Conservation (phyloP, 2,329 filamentous ascomycete species). For the Biscogniauxia marginata region DNA sequence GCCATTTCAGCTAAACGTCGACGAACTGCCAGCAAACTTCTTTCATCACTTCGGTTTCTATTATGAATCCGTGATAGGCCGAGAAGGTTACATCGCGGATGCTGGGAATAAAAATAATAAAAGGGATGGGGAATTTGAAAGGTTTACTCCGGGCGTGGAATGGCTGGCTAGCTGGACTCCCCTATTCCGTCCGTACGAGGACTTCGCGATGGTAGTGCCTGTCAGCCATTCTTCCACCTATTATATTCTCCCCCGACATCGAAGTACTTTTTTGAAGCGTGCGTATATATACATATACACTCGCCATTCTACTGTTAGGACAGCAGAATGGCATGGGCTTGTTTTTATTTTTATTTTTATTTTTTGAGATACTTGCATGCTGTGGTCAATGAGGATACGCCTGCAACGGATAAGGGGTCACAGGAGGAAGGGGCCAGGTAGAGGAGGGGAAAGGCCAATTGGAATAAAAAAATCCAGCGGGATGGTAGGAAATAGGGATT, state of each 20-base stretch:
- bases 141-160: neutral
- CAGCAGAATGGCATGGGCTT: constrained; percentile 7
- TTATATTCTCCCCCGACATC: constrained; percentile 2
- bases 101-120: neutral
- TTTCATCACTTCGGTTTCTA: neutral
- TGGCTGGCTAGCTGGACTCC: neutral
- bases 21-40: neutral
- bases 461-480: constrained; percentile 2
- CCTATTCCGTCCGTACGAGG: neutral
- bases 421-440: constrained; percentile 2
- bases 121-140: neutral
- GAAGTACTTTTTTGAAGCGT: constrained; percentile 7
- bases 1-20: neutral
- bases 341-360: no score
- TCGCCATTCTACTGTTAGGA: constrained; percentile 13
- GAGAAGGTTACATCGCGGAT: neutral
- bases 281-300: constrained; percentile 20
- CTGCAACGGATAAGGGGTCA: constrained; percentile 4
- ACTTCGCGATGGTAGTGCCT: constrained; percentile 12
- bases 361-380: constrained; percentile 13
- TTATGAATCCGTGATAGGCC: neutral
- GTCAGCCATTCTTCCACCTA: constrained; percentile 4
- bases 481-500: constrained; percentile 7
- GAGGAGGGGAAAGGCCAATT: constrained; percentile 2
- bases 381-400: constrained; percentile 13